Base-by-base conservation (phyloP, 2,329 filamentous ascomycete species). In the Fragosphaeria purpurea region DNA sequence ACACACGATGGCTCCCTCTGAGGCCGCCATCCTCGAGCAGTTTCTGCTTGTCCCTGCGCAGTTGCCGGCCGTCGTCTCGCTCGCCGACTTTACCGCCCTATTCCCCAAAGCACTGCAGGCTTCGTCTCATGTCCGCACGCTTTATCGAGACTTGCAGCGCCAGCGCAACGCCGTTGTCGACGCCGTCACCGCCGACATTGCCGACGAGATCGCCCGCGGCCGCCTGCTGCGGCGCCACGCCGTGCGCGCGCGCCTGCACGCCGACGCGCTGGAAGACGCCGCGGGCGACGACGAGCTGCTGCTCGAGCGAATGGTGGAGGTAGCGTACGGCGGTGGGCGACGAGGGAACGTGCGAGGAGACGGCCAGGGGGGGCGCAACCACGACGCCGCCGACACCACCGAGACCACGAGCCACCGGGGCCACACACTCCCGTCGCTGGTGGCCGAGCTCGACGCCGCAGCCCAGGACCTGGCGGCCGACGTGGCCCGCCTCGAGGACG, bases 101-200 rank as follows among this genome's bases (percentile, higher is more conserved):
- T 93, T 95, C 61, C 88, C 88, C 9, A 78, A 75, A 47, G 67
- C 77, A 40, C 72, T 82, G 46, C 83, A 82, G 53, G 70, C 75
- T 31, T 83, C 82, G 44, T 78, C 85, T 0, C 80, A 84, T 50
- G 75, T 91, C 45, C 79, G 80, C 51, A 71, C 75, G 0, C 73
- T 95, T 5, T 95, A 94, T 63, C 80, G 85, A 45, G 86, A 93
- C 63, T 74, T 95, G 3, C 86, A 93, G 60, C 76, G 82, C 53
- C 79, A 89, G 62, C 80, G 88, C 50, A 80, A 83, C 54, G 74
- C 76, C 45, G 71, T 85, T 9, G 75, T 88, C 49, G 85, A 91
- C 58, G 65, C 70, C 4, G 82, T 94, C 11, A 74, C 80, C 60
- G 64, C 66, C 7, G 85, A 80, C 58, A 85, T 90, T 52, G 73